Evolutionary conservation across 2,329 filamentous ascomycete species (phyloP).

Genomic region (Nothopassalora personata): DNA sequence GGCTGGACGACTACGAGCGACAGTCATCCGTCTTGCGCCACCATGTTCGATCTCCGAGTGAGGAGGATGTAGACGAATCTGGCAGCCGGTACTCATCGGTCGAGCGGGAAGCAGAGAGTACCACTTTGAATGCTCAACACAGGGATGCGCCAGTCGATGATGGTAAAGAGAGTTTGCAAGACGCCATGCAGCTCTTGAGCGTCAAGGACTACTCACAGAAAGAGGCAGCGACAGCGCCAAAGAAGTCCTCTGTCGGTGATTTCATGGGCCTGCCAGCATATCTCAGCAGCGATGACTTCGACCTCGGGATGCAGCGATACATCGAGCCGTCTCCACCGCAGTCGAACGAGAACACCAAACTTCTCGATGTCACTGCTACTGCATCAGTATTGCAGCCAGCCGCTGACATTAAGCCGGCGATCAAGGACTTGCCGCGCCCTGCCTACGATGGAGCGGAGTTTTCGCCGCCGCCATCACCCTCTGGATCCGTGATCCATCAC

Average conservation of each 20-base stretch:
- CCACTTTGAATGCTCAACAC: constrained; percentile 20
- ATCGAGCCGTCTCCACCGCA: constrained; percentile 44
- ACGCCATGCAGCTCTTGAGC: constrained; percentile 33
- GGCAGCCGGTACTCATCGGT: constrained; percentile 50
- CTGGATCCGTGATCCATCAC: constrained; percentile 77
- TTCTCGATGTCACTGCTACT: constrained; percentile 19
- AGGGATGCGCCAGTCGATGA: constrained; percentile 14
- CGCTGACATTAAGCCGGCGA: constrained; percentile 17
- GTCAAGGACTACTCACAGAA: constrained; percentile 33
- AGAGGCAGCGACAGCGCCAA: constrained; percentile 7
- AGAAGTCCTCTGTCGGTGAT: constrained; percentile 16
- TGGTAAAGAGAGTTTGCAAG: constrained; percentile 30
- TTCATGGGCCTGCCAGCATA: constrained; percentile 32
- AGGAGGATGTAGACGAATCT: constrained; percentile 50
- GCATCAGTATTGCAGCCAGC: constrained; percentile 23
- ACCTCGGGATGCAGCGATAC: constrained; percentile 52
- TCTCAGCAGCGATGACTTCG: constrained; percentile 47
- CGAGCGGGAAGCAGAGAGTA: constrained; percentile 33
- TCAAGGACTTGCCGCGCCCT: constrained; percentile 21
- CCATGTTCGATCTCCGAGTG: constrained; percentile 31
- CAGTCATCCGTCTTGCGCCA: constrained; percentile 55
- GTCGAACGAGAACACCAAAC: constrained; percentile 17
- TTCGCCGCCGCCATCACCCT: constrained; percentile 60
- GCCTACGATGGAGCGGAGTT: constrained; percentile 21
- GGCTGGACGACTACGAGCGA: constrained; percentile 37